A percentile compares a stretch with the other conserved stretches of the same genome.
Conservation (phyloP, 1,139 yeast species). For the Hemisphaericaspora subhashii region DNA sequence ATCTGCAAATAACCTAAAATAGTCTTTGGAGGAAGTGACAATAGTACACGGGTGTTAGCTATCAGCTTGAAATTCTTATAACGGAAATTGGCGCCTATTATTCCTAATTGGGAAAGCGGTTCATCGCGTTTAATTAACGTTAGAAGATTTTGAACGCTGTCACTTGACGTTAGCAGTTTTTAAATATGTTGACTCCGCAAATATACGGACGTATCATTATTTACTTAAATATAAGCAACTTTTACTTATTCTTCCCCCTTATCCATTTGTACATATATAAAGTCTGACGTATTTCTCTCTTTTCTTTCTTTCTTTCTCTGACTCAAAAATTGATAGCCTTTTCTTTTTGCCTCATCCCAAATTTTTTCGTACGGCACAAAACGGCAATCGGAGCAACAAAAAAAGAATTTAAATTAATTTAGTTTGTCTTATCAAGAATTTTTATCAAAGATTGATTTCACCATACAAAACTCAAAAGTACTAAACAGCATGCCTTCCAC, state of each 20-base stretch:
- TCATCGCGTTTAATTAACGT: slow-evolving; percentile 14
- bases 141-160: slow-evolving; percentile 10
- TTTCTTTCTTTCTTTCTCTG: not conserved
- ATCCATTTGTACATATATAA: not conserved
- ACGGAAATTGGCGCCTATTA: slow-evolving; percentile 10
- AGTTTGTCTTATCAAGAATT: too few relatives aligned
- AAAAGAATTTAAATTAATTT: too few relatives aligned
- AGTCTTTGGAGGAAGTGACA: too few relatives aligned
- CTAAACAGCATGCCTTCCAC: slow-evolving; percentile 5
- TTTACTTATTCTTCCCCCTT: not conserved
- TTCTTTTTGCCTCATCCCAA: too few relatives aligned
- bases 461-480: too few relatives aligned
- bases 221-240: not conserved
- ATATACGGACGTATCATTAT: not conserved
- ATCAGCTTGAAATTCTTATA: too few relatives aligned
- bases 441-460: not conserved
- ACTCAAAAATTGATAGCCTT: not conserved
- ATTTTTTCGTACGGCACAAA: too few relatives aligned
- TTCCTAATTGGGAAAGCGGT: slow-evolving; percentile 9
- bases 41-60: too few relatives aligned
- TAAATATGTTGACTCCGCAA: not conserved
- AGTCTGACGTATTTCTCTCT: not conserved
- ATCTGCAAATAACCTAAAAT: too few relatives aligned
- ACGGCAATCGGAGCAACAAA: too few relatives aligned
- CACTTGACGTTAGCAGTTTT: slow-evolving; percentile 11